Conservation (phyloP, 2,329 filamentous ascomycete species). For the Arthrobotrys musiformis region DNA sequence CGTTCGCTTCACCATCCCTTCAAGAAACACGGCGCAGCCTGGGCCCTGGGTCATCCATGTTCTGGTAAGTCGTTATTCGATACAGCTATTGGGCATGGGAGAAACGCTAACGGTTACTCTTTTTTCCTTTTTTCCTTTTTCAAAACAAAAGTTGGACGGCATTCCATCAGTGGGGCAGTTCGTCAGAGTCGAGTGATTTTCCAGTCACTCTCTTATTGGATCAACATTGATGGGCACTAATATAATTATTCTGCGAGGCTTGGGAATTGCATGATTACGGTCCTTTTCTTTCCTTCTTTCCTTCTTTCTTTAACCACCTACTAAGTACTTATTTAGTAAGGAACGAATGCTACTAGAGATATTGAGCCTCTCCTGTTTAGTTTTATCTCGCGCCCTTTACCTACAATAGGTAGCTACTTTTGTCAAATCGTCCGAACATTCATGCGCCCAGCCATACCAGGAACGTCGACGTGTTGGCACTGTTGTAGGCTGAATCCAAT, state of each 20-base stretch:
- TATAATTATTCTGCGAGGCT: neutral
- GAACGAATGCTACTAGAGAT: no score
- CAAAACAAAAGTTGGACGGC: conserved; percentile 67
- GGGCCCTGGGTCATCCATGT: conserved; percentile 72
- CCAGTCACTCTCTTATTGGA: neutral
- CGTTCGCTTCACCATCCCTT: conserved; percentile 68
- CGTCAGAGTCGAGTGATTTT: conserved; percentile 60
- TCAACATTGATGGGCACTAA: no score
- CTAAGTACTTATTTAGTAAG: no score
- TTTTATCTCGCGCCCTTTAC: no score
- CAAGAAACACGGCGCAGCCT: conserved; percentile 69
- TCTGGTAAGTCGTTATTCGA: conserved; percentile 60
- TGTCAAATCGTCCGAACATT: no score
- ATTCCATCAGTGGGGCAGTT: conserved; percentile 68
- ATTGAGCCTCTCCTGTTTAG: no score
- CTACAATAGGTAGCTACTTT: no score
- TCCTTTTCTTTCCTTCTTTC: neutral
- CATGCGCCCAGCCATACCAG: no score
- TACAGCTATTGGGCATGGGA: neutral
- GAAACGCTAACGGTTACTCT: conserved; percentile 7
- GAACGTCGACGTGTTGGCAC: neutral
- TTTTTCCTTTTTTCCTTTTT: neutral
- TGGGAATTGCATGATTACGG: neutral
- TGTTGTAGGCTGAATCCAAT: neutral
- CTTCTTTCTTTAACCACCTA: no score